phyloP scores from a whole-genome alignment of 805 yeast species.

The Lipomyces lipofer region DNA sequence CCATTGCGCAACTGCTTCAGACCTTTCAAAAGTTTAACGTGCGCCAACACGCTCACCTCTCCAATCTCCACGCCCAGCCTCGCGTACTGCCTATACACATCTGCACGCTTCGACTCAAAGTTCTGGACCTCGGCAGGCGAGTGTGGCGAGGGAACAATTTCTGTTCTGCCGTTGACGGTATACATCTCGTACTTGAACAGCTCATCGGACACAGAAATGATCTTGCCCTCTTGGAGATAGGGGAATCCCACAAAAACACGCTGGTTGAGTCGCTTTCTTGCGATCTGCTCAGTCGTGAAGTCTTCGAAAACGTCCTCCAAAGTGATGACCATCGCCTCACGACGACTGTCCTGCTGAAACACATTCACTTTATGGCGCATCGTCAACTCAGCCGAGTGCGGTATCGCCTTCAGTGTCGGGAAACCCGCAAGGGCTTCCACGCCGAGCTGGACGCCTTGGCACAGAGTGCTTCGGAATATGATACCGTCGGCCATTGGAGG shows the following conservation, averaged over 20 bases:
- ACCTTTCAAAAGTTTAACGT: constrained; percentile 78
- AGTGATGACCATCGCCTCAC: constrained; percentile 74
- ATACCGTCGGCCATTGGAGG: constrained; percentile 48
- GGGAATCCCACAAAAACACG: constrained; percentile 86
- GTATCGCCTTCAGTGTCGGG: constrained; percentile 76
- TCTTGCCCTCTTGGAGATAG: constrained; percentile 76
- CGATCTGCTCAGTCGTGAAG: constrained; percentile 58
- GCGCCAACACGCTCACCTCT: constrained; percentile 56
- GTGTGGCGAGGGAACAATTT: constrained; percentile 1
- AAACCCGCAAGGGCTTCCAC: constrained; percentile 80
- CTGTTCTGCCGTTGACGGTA: constrained; percentile 33
- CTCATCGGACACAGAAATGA: constrained; percentile 62
- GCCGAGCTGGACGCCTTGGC: constrained; percentile 69
- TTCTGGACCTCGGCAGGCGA: constrained; percentile 5
- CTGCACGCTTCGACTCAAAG: constrained; percentile 4
- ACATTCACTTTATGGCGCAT: constrained; percentile 63
- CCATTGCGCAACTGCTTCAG: constrained; percentile 68
- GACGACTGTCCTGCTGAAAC: constrained; percentile 81
- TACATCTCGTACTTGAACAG: constrained; percentile 49
- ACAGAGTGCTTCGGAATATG: constrained; percentile 51
- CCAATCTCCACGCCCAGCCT: constrained; percentile 59
- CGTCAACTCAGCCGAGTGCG: constrained; percentile 56
- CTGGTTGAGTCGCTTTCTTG: constrained; percentile 60
- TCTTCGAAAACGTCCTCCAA: constrained; percentile 49
- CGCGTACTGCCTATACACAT: constrained; percentile 9